Percentiles rank a stretch among this genome's conserved stretches.
These are phyloP conservation scores for Diaporthe eres DNA, from an alignment of 2,329 filamentous ascomycete genomes.

Conservation along the genomic window DNA sequence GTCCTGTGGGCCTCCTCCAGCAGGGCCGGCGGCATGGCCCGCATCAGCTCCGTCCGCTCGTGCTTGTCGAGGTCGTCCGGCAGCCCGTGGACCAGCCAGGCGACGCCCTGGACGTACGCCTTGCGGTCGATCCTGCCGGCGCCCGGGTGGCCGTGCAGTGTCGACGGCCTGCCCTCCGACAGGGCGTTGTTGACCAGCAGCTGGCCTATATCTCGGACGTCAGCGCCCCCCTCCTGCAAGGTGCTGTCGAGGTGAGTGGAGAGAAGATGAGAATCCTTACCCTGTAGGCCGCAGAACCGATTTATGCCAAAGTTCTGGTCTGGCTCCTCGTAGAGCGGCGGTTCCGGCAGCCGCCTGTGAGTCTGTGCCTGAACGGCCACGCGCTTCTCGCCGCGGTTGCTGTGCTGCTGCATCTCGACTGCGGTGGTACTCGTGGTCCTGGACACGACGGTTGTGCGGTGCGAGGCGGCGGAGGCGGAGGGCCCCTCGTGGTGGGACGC, in stretches of 20 bases:
- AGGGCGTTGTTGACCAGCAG: slow-evolving; percentile 36
- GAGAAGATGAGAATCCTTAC: slow-evolving; percentile 12
- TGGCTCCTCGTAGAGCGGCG: background rate
- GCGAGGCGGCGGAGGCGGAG: background rate
- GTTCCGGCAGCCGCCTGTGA: background rate
- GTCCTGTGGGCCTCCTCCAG: slow-evolving; percentile 42
- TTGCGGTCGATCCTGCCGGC: slow-evolving; percentile 63
- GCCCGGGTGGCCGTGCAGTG: background rate
- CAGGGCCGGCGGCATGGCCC: slow-evolving; percentile 60
- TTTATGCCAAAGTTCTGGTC: slow-evolving; percentile 39
- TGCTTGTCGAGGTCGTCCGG: slow-evolving; percentile 69
- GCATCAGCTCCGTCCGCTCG: slow-evolving; percentile 66
- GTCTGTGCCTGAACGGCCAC: background rate
- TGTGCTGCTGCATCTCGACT: slow-evolving; percentile 38
- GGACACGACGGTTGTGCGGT: slow-evolving; percentile 26
- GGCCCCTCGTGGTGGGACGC: slow-evolving; percentile 8
- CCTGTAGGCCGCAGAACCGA: slow-evolving; percentile 43
- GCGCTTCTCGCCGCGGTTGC: slow-evolving; percentile 30
- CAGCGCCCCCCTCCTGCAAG: background rate
- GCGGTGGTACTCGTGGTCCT: slow-evolving; percentile 31
- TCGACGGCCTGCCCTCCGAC: slow-evolving; percentile 11
- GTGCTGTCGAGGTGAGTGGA: background rate
- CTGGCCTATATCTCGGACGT: slow-evolving; percentile 20
- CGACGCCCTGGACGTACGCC: slow-evolving; percentile 74
- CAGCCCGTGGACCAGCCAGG: slow-evolving; percentile 75